Conservation (phyloP, 1,139 yeast genomes). For the Pichia kudriavzevii region DNA sequence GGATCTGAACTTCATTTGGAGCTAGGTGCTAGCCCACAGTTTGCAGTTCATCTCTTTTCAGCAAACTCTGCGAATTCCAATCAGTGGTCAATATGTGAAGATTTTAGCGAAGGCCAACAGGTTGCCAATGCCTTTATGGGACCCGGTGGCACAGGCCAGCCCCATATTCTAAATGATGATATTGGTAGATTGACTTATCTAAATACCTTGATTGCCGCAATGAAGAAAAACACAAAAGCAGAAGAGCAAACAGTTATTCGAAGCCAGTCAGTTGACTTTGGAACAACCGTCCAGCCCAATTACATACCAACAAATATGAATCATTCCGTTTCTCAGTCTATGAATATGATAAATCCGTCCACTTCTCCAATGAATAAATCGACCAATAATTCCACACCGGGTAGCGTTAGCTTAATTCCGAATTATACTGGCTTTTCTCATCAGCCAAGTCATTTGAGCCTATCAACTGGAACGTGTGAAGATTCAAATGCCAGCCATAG, state of each 20-base stretch:
- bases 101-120: slow-evolving; percentile 75
- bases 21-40: slow-evolving; percentile 47
- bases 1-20: slow-evolving; percentile 27
- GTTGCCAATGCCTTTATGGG: slow-evolving; percentile 59
- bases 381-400: slow-evolving; percentile 14
- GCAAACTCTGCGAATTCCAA: slow-evolving; percentile 43
- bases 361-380: slow-evolving; percentile 5
- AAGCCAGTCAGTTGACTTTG: no score
- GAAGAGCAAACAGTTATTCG: no score
- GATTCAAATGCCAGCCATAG: no score
- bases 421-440: slow-evolving; percentile 7
- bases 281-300: no score
- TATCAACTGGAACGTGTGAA: no score
- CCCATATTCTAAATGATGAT: slow-evolving; percentile 36
- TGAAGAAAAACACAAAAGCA: no score
- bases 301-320: no score
- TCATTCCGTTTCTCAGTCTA: slow-evolving; percentile 18
- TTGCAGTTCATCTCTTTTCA: slow-evolving; percentile 65
- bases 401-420: slow-evolving; percentile 9
- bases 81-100: slow-evolving; percentile 80
- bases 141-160: slow-evolving; percentile 43
- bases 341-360: slow-evolving; percentile 14
- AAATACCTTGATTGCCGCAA: slow-evolving; percentile 25
- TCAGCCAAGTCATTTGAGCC: no score
- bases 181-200: slow-evolving; percentile 25